Evolutionary conservation across 202 grass and related monocot genomes (phyloP).

Genomic region (Carex sylvatica): DNA sequence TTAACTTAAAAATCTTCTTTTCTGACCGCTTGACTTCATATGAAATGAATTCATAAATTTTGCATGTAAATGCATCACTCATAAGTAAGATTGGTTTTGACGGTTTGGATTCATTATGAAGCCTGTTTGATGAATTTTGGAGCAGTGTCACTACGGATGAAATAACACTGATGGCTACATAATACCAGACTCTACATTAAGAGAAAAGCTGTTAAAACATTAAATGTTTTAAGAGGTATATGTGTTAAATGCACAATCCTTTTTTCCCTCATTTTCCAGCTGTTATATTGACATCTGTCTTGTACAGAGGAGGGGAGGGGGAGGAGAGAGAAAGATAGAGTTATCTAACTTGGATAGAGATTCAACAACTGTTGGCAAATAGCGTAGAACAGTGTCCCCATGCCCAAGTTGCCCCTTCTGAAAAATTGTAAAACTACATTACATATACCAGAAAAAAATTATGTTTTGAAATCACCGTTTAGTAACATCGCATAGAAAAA

Average conservation of each 20-base stretch:
- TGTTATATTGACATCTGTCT: neutral
- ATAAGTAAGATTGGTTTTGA: too few relatives aligned
- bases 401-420: slow-evolving; percentile 99
- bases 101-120: too few relatives aligned
- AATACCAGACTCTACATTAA: too few relatives aligned
- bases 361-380: slow-evolving; percentile 75
- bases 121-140: too few relatives aligned
- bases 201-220: neutral
- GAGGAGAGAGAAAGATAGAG: neutral
- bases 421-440: slow-evolving; percentile 19
- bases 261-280: neutral
- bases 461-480: neutral
- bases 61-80: too few relatives aligned
- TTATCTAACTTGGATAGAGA: slow-evolving; percentile 73
- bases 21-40: too few relatives aligned
- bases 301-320: neutral
- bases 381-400: slow-evolving; percentile 74
- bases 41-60: too few relatives aligned
- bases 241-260: neutral
- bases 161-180: too few relatives aligned
- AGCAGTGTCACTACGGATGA: too few relatives aligned
- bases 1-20: too few relatives aligned
- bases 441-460: slow-evolving; percentile 16
- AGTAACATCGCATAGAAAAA: neutral
- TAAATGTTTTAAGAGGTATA: neutral